These are phyloP conservation scores for Ormosia emarginata DNA, from an alignment of 306 rosid species.

Conservation along the genomic window DNA sequence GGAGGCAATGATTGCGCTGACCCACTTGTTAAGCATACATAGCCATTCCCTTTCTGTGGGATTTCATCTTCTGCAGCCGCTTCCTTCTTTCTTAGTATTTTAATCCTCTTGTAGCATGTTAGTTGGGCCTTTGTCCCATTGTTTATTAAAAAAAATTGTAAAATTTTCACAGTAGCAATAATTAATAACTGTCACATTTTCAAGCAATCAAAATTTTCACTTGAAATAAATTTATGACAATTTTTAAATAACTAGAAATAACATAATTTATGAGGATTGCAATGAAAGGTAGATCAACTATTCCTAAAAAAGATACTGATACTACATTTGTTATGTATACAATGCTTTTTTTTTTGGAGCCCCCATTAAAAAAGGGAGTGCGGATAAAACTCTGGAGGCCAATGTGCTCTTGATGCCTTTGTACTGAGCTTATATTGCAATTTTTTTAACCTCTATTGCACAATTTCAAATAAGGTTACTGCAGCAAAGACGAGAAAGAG, in stretches of 20 bases:
- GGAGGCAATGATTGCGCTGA: too few species aligned
- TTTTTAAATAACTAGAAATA: background rate
- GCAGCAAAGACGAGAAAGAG: conserved; percentile 93
- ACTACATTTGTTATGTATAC: background rate
- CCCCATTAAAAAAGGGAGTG: background rate
- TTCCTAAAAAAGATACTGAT: background rate
- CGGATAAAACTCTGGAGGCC: background rate
- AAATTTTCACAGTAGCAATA: background rate
- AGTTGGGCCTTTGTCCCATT: too few species aligned
- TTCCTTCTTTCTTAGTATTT: too few species aligned
- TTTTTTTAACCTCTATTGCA: conserved; percentile 35
- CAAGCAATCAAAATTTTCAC: background rate
- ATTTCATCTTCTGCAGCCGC: too few species aligned
- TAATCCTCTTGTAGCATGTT: too few species aligned
- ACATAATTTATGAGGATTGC: conserved; percentile 13
- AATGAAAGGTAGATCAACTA: conserved; percentile 4
- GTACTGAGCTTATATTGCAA: background rate
- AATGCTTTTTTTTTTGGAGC: background rate
- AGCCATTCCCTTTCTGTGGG: too few species aligned
- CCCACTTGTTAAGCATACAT: too few species aligned
- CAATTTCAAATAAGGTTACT: conserved; percentile 65
- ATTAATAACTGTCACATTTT: background rate
- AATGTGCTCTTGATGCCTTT: background rate
- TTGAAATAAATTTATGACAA: background rate
- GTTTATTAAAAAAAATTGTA: background rate